Percentiles rank a stretch among this genome's conserved stretches.
phyloP scores from a whole-genome alignment of 495 filamentous ascomycete species.

The Neurospora sp. region DNA sequence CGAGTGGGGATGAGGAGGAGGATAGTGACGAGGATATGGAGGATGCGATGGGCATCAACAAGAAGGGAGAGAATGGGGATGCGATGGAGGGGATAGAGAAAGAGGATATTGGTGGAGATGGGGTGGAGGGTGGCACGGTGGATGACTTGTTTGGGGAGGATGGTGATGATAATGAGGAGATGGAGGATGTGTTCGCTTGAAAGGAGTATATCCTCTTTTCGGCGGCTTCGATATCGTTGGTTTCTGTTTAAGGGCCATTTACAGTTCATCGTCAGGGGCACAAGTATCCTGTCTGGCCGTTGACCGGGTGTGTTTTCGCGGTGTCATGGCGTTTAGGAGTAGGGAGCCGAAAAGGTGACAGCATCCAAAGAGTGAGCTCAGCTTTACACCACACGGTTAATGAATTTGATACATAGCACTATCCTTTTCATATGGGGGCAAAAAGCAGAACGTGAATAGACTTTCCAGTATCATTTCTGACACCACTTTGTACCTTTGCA shows the following conservation, averaged over 20 bases:
- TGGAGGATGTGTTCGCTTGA: slow-evolving; percentile 34
- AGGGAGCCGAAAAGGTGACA: background rate
- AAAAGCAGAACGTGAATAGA: background rate
- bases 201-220: background rate
- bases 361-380: background rate
- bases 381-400: background rate
- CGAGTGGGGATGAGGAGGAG: slow-evolving; percentile 44
- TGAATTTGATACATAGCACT: background rate
- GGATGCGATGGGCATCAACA: slow-evolving; percentile 23
- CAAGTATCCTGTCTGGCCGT: background rate
- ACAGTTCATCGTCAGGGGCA: background rate
- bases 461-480: background rate
- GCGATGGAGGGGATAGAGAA: slow-evolving; percentile 19
- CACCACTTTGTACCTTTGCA: background rate
- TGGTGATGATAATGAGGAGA: slow-evolving; percentile 26
- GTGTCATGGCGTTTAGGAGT: background rate
- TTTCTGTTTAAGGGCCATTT: background rate
- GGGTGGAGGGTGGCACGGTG: slow-evolving; percentile 23
- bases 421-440: background rate
- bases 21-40: slow-evolving; percentile 26
- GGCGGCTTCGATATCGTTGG: background rate
- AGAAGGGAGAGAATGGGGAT: slow-evolving; percentile 13
- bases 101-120: slow-evolving; percentile 38
- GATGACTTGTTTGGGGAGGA: slow-evolving; percentile 15
- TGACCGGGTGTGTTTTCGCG: background rate